phyloP scores from a whole-genome alignment of 345 rosid genomes.

The Eucalyptus sp. region DNA sequence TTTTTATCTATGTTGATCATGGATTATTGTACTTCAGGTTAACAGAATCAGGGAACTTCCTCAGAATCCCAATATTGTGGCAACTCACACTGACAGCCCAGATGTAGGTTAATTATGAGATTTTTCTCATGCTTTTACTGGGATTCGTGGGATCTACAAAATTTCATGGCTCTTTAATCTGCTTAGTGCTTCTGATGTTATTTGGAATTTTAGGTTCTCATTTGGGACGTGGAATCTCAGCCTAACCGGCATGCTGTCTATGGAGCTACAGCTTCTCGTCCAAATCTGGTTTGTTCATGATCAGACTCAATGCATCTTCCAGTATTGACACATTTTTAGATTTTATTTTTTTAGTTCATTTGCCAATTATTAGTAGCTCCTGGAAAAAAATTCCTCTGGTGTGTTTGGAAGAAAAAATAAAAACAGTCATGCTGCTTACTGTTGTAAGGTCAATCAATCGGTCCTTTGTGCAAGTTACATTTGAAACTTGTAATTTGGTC shows the following conservation, averaged over 20 bases:
- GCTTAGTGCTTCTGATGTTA: neutral
- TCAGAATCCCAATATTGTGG: constrained; percentile 83
- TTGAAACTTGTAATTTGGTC: neutral
- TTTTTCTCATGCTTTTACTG: neutral
- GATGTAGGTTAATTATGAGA: constrained; percentile 39
- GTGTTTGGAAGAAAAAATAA: neutral
- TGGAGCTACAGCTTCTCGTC: constrained; percentile 91
- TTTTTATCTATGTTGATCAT: neutral
- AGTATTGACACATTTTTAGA: neutral
- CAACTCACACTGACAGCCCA: constrained; percentile 99
- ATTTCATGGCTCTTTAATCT: neutral
- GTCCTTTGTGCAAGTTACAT: neutral
- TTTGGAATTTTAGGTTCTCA: constrained; percentile 59
- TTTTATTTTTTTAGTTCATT: neutral
- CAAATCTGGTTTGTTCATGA: constrained; percentile 60
- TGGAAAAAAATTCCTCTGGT: neutral
- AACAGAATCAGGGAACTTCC: constrained; percentile 99
- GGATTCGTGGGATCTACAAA: neutral
- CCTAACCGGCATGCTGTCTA: constrained; percentile 98
- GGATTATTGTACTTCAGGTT: constrained; percentile 37
- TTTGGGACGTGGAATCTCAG: constrained; percentile 99
- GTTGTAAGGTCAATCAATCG: neutral
- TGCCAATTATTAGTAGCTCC: neutral
- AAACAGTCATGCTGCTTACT: neutral
- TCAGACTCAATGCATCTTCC: neutral